Evolutionary conservation across 495 filamentous ascomycete species (phyloP), one percentile per base, ranked within the genome.

Genomic region (Cercophora newfieldiana): DNA sequence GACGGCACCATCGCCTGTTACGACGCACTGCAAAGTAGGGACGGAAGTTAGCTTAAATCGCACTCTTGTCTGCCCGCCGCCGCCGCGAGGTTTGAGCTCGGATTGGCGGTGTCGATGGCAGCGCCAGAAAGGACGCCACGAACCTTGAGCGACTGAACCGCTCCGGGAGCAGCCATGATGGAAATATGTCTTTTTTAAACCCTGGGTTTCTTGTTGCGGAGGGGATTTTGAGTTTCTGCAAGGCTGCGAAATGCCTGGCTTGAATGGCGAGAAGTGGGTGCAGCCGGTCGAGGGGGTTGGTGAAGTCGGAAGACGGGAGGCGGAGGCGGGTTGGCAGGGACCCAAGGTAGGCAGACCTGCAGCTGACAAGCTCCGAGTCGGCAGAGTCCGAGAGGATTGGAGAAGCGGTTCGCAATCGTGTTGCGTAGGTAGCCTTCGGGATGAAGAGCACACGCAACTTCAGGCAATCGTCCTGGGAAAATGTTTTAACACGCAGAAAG

Each of bases 1-100:
- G 68, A 99, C 95, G 73, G 95, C 95, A 88, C 95, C 95, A 78
- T 99, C 95, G 78, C 95, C 95, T 54, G 95, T 98, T 74, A 99
- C 95, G 71, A 99, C 95, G 79, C 95, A 99, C 94, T 97, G 72
- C 63, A 71, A 51, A 29, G 61, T 1, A 33, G 33, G 57, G 64
- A 76, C 24, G 55, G 63, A 69, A 69, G 74, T 74, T 72, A 75
- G 65, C 66, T 18, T 50, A 24, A 3, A 30, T 16, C 21, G 16
- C 7, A 51, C 19, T 53, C n/a, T 30, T 33, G 25, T 30, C 28
- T 33, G 21, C 49, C 25, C 29, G 18, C 37, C 61, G 22, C 25
- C 24, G 53, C 31, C 24, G 50, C 21, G 44, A 26, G 61, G n/a
- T n/a, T n/a, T n/a, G n/a, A 47, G 56, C 50, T 65, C 24, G 56